Percentiles rank a stretch among this genome's conserved stretches.
Conservation (phyloP, 305 asterid species). For the Fraxinus albicans region DNA sequence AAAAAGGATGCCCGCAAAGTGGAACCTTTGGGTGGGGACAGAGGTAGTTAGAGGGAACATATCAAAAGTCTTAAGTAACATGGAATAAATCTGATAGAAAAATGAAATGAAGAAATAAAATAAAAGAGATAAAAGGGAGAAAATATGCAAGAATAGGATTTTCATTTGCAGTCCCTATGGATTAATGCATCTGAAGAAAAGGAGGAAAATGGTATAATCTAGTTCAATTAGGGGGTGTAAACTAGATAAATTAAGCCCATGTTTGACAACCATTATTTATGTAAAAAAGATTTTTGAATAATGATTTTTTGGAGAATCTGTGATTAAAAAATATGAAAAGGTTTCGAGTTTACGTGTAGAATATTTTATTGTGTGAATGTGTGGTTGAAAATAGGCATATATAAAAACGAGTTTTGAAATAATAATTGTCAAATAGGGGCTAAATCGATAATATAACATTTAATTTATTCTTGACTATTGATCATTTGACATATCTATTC, state of each 20-base stretch:
- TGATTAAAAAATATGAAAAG: no score
- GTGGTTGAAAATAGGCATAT: no score
- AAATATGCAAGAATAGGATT: not conserved
- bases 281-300: no score
- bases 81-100: not conserved
- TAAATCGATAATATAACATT: no score
- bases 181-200: not conserved
- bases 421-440: no score
- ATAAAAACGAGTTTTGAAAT: no score
- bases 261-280: no score
- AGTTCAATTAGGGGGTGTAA: not conserved
- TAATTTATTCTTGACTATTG: not conserved
- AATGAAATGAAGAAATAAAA: not conserved
- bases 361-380: no score
- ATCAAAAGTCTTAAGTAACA: not conserved
- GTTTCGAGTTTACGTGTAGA: not conserved
- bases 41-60: constrained; percentile 24
- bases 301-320: not conserved
- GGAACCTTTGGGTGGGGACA: constrained; percentile 34
- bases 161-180: not conserved
- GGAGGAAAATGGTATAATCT: not conserved
- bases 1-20: constrained; percentile 37
- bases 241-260: not conserved
- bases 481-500: not conserved
- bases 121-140: not conserved